These are phyloP conservation scores for Dactylellina parvicollis DNA, from an alignment of 2,329 filamentous ascomycete genomes.

Conservation along the genomic window DNA sequence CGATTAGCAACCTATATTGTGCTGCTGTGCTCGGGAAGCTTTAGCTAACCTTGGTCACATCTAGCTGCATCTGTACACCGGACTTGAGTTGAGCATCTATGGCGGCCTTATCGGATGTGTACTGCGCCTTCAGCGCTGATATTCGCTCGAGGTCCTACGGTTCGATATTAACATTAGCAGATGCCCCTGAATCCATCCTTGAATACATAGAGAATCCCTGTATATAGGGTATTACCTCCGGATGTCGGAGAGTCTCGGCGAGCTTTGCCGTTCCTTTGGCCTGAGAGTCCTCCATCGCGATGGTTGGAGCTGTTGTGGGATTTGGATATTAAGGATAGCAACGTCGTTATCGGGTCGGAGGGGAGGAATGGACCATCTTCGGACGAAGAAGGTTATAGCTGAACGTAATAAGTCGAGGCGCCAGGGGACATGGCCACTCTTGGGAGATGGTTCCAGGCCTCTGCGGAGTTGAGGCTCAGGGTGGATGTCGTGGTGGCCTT, in stretches of 20 bases:
- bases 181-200: background rate
- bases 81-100: constrained; percentile 89
- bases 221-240: constrained; percentile 67
- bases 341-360: constrained; percentile 18
- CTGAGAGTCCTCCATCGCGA: constrained; percentile 71
- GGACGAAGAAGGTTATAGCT: background rate
- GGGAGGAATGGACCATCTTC: constrained; percentile 43
- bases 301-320: background rate
- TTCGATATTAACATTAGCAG: constrained; percentile 1
- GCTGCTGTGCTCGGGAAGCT: background rate
- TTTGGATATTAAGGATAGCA: constrained; percentile 6
- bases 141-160: constrained; percentile 88
- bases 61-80: constrained; percentile 89
- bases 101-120: constrained; percentile 89
- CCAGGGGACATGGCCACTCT: constrained; percentile 22
- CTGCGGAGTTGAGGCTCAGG: background rate
- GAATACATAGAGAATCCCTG: background rate
- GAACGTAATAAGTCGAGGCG: background rate
- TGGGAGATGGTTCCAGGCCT: constrained; percentile 10
- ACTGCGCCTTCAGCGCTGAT: constrained; percentile 85
- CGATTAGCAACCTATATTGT: constrained; percentile 35
- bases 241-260: constrained; percentile 90
- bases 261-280: constrained; percentile 75
- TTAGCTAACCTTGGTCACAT: constrained; percentile 73
- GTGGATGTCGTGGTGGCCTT: background rate